A percentile compares a stretch with the other conserved stretches of the same genome.
These are phyloP conservation scores for Phoenix roebelenii DNA, from an alignment of 176 grass and related monocot genomes.

Conservation along the genomic window DNA sequence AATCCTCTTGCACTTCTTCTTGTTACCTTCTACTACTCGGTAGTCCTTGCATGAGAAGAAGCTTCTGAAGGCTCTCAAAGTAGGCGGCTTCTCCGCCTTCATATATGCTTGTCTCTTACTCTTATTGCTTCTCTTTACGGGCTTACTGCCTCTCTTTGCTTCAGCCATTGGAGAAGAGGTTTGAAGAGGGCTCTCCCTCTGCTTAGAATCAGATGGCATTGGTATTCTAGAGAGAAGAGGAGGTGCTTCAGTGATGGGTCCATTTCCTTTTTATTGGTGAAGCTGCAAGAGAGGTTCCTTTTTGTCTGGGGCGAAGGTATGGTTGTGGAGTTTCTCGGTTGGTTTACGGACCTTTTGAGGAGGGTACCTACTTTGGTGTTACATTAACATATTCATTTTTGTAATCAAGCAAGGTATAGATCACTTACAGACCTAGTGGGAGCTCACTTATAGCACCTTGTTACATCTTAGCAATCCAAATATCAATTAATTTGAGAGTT, in stretches of 20 bases:
- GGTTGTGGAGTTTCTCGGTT: too few species aligned
- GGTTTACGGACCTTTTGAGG: too few species aligned
- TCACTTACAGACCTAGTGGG: too few species aligned
- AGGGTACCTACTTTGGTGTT: too few species aligned
- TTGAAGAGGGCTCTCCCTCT: neutral
- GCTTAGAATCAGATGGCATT: neutral
- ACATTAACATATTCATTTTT: too few species aligned
- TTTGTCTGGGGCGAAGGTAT: conserved; percentile 1
- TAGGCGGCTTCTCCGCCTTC: neutral
- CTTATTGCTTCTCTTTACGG: neutral
- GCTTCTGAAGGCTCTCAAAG: conserved; percentile 12
- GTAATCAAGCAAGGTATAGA: too few species aligned
- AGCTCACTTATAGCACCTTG: too few species aligned
- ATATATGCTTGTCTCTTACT: neutral
- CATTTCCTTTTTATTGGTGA: neutral
- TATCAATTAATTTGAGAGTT: too few species aligned
- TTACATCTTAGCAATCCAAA: too few species aligned
- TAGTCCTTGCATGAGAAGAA: conserved; percentile 11
- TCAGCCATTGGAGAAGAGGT: conserved; percentile 32
- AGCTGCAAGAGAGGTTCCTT: conserved; percentile 9
- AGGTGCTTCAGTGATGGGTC: neutral
- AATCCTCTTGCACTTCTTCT: conserved; percentile 17
- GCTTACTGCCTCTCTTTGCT: conserved; percentile 6
- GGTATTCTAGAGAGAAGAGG: neutral
- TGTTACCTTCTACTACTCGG: conserved; percentile 11